Percentiles rank a stretch among this genome's conserved stretches.
Evolutionary conservation across 768 basidiomycete species (phyloP).

Genomic region (Hericium rajendrae): DNA sequence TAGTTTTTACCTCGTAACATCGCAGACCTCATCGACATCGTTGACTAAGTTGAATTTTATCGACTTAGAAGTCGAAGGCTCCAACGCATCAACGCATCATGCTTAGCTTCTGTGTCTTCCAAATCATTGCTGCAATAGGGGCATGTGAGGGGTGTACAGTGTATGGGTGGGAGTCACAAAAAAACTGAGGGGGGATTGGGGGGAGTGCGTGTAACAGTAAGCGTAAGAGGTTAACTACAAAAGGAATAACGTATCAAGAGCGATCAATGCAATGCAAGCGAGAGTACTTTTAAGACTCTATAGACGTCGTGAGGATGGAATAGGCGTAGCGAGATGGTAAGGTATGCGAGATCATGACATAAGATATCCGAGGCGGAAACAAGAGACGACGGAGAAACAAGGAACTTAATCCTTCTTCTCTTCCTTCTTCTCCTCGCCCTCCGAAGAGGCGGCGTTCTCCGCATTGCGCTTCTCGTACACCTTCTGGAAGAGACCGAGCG

Average conservation of each 20-base stretch:
- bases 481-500: conserved; percentile 96
- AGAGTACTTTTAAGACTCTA: conserved; percentile 9
- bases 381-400: not conserved
- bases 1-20: too few relatives aligned
- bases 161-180: not conserved
- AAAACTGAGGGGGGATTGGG: not conserved
- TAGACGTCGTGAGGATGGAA: conserved; percentile 5
- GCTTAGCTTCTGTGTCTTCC: not conserved
- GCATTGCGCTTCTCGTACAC: conserved; percentile 88
- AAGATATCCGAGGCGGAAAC: not conserved
- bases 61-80: too few relatives aligned
- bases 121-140: not conserved
- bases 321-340: not conserved
- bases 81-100: too few relatives aligned
- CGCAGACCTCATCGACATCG: too few relatives aligned
- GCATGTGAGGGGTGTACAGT: not conserved
- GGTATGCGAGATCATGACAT: not conserved
- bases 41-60: too few relatives aligned
- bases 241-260: not conserved
- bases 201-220: not conserved
- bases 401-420: conserved; percentile 78
- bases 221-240: not conserved
- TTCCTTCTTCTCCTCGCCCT: conserved; percentile 28
- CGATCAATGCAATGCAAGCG: not conserved
- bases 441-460: conserved; percentile 31